Conservation (phyloP, 2,329 filamentous ascomycete genomes). For the Reticulascus tulasneorum region DNA sequence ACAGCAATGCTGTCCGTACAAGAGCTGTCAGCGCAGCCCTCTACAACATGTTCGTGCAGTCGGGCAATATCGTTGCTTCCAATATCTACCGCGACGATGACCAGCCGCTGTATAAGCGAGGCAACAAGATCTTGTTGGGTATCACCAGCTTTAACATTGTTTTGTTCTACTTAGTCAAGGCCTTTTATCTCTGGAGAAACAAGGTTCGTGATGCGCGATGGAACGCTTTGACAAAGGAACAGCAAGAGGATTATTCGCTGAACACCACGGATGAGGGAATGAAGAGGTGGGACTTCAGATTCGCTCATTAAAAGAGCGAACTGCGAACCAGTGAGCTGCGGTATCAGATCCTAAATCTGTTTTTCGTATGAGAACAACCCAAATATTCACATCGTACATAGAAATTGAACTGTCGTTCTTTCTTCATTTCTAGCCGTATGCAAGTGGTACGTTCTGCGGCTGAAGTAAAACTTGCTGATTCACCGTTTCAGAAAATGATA, state of each 20-base stretch:
- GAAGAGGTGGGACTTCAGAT: slow-evolving; percentile 52
- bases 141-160: slow-evolving; percentile 44
- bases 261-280: slow-evolving; percentile 49
- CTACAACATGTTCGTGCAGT: slow-evolving; percentile 45
- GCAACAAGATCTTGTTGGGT: slow-evolving; percentile 45
- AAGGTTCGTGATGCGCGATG: slow-evolving; percentile 37
- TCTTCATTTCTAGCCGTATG: neutral
- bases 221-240: slow-evolving; percentile 37
- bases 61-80: slow-evolving; percentile 36
- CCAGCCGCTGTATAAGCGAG: slow-evolving; percentile 45
- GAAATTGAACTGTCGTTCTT: neutral
- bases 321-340: no score
- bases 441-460: no score
- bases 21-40: slow-evolving; percentile 42
- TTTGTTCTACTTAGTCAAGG: slow-evolving; percentile 39
- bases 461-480: no score
- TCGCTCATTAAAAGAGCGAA: slow-evolving; percentile 39
- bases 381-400: neutral
- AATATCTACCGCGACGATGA: slow-evolving; percentile 56
- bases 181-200: slow-evolving; percentile 45
- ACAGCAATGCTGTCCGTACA: slow-evolving; percentile 45
- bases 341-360: neutral
- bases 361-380: neutral
- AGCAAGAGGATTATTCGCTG: slow-evolving; percentile 43
- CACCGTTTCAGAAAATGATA: no score